A percentile compares a stretch with the other conserved stretches of the same genome.
Conservation (phyloP, 2,329 filamentous ascomycete genomes). For the Sclerotinia minor region DNA sequence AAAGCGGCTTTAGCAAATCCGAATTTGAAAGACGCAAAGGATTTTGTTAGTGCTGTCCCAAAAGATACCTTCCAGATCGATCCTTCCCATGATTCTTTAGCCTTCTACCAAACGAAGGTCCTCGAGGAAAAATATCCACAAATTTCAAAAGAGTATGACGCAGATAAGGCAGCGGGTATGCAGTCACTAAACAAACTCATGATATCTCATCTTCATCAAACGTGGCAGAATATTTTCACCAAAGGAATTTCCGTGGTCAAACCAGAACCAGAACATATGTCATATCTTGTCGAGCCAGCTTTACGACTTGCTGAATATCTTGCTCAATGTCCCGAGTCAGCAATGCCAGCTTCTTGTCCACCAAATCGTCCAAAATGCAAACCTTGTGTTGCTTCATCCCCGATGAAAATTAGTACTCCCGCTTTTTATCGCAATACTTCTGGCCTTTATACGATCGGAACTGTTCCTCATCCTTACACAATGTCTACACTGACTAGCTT, state of each 20-base stretch:
- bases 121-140: conserved; percentile 67
- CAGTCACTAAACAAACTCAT: conserved; percentile 70
- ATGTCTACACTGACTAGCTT: conserved; percentile 66
- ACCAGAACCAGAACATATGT: conserved; percentile 73
- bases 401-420: conserved; percentile 67
- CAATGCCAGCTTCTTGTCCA: conserved; percentile 76
- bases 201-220: conserved; percentile 79
- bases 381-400: conserved; percentile 66
- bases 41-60: conserved; percentile 62
- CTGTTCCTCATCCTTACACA: conserved; percentile 90
- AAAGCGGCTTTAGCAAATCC: conserved; percentile 58
- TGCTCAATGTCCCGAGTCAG: conserved; percentile 70
- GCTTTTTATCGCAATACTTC: conserved; percentile 70
- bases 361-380: conserved; percentile 75
- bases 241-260: conserved; percentile 80
- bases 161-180: conserved; percentile 61
- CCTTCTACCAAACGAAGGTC: conserved; percentile 69
- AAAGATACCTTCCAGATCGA: conserved; percentile 65
- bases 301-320: conserved; percentile 73
- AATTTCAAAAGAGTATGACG: conserved; percentile 62
- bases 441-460: conserved; percentile 76
- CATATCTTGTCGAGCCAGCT: conserved; percentile 68
- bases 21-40: conserved; percentile 57
- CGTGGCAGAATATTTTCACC: conserved; percentile 78
- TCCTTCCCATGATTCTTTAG: conserved; percentile 64